These are phyloP conservation scores for Cucumis hystrix DNA, from an alignment of 306 rosid genomes.

Conservation along the genomic window DNA sequence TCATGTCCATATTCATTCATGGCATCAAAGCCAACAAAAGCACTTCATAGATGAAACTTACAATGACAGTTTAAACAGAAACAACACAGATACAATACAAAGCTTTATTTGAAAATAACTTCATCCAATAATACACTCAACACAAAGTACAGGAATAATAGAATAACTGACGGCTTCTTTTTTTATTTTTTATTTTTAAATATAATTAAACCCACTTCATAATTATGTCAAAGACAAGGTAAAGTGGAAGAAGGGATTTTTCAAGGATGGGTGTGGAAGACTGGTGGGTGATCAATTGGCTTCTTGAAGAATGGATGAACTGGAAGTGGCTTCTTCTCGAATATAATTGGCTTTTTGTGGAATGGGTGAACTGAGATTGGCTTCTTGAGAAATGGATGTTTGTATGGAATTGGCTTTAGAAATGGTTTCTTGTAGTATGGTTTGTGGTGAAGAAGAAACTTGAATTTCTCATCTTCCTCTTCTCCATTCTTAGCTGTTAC, in stretches of 20 bases:
- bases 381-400: not conserved
- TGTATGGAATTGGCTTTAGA: not conserved
- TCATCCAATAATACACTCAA: not conserved
- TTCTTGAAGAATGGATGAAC: not conserved
- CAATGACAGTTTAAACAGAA: not conserved
- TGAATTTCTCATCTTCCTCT: conserved; percentile 1
- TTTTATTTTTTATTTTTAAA: too few species aligned
- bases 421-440: conserved; percentile 15
- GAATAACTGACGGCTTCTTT: not conserved
- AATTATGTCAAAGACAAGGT: not conserved
- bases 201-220: not conserved
- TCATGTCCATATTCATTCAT: too few species aligned
- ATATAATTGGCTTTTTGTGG: not conserved
- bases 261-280: conserved; percentile 3
- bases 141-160: not conserved
- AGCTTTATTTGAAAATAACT: not conserved
- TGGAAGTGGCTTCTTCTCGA: not conserved
- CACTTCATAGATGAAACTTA: not conserved
- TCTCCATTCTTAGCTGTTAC: not conserved
- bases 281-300: not conserved
- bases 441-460: not conserved
- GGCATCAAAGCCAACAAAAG: not conserved
- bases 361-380: not conserved
- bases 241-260: not conserved
- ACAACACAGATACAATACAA: not conserved